These are phyloP conservation scores for Saccharomycopsis sp. DNA, from an alignment of 805 yeast genomes.

Conservation along the genomic window DNA sequence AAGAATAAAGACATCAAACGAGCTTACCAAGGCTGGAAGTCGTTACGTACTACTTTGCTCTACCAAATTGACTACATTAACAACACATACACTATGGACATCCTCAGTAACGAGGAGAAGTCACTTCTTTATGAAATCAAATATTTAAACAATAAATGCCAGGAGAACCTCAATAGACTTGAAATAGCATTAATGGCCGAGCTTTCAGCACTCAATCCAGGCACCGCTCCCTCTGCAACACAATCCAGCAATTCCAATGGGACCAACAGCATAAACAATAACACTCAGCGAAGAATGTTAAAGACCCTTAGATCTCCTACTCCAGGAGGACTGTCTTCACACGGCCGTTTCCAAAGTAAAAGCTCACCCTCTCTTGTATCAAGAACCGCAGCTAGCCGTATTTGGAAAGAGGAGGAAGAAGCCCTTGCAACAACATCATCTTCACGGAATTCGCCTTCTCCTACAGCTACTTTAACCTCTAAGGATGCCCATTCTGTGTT, in stretches of 20 bases:
- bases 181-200: conserved; percentile 15
- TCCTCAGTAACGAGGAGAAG: conserved; percentile 17
- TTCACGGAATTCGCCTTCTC: conserved; percentile 21
- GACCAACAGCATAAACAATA: conserved; percentile 22
- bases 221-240: neutral
- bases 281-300: conserved; percentile 24
- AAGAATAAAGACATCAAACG: conserved; percentile 45
- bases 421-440: conserved; percentile 25
- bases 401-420: conserved; percentile 21
- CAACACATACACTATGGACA: conserved; percentile 26
- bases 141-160: conserved; percentile 11
- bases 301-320: conserved; percentile 31
- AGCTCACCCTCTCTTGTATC: conserved; percentile 23
- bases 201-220: conserved; percentile 8
- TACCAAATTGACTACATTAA: conserved; percentile 50
- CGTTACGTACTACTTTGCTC: conserved; percentile 55
- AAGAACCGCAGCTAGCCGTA: conserved; percentile 26
- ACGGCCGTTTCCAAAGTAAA: conserved; percentile 19
- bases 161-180: conserved; percentile 16
- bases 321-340: neutral
- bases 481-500: neutral
- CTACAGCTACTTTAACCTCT: neutral
- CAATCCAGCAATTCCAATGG: neutral
- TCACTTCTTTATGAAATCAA: conserved; percentile 13
- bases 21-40: conserved; percentile 69